phyloP scores from a whole-genome alignment of 2,329 filamentous ascomycete species.

The Dactylellina cionopaga region DNA sequence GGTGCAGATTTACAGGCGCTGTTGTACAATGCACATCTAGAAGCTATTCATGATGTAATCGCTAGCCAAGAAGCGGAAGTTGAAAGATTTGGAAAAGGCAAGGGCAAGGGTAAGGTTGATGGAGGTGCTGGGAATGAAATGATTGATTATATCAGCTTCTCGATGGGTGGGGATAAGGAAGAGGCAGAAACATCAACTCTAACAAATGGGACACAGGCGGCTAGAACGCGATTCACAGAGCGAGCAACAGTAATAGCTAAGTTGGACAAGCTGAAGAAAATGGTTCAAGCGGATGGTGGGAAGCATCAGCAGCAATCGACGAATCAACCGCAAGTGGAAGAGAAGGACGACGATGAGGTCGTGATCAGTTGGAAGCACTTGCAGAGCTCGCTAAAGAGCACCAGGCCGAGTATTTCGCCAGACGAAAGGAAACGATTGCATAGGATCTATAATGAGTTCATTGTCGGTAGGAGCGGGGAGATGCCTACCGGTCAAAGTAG shows the following conservation, averaged over 20 bases:
- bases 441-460: constrained; percentile 90
- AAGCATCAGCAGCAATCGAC: constrained; percentile 43
- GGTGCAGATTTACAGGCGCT: constrained; percentile 94
- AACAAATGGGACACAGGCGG: constrained; percentile 57
- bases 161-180: constrained; percentile 37
- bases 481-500: constrained; percentile 93
- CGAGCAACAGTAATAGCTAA: constrained; percentile 83
- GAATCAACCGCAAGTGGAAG: constrained; percentile 46
- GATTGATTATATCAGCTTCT: constrained; percentile 55
- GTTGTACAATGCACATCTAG: constrained; percentile 94
- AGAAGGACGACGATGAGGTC: constrained; percentile 71
- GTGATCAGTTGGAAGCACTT: constrained; percentile 87
- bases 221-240: constrained; percentile 72
- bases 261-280: constrained; percentile 77
- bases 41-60: constrained; percentile 94
- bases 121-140: constrained; percentile 58
- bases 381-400: constrained; percentile 77
- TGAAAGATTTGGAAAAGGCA: constrained; percentile 58
- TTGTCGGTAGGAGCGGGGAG: constrained; percentile 90
- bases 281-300: constrained; percentile 15
- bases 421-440: constrained; percentile 79
- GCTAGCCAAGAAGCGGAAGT: constrained; percentile 67
- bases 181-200: constrained; percentile 62
- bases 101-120: constrained; percentile 60
- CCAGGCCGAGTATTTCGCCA: constrained; percentile 81